Conservation (phyloP, 495 filamentous ascomycete genomes). For the Penicillium tannophilum region DNA sequence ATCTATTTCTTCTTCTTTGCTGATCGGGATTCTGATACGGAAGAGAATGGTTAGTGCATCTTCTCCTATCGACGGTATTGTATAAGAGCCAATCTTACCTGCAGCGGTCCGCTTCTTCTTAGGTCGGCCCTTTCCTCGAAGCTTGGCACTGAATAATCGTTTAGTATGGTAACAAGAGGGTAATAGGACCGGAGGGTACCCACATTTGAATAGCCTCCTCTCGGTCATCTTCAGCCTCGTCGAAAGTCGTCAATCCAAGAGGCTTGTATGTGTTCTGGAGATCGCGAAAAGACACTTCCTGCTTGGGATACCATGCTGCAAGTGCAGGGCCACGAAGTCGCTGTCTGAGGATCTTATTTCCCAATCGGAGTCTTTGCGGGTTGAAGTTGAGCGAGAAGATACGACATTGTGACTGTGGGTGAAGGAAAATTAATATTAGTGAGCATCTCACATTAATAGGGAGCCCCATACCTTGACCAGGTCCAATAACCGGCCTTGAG, state of each 20-base stretch:
- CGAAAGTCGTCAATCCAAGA: slow-evolving; percentile 62
- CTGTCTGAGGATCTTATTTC: slow-evolving; percentile 87
- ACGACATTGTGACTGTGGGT: slow-evolving; percentile 74
- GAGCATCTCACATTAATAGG: neutral
- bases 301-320: slow-evolving; percentile 83
- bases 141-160: slow-evolving; percentile 56
- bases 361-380: slow-evolving; percentile 73
- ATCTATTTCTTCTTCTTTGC: slow-evolving; percentile 49
- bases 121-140: slow-evolving; percentile 83
- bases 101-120: slow-evolving; percentile 81
- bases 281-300: slow-evolving; percentile 67
- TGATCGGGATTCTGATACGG: slow-evolving; percentile 37
- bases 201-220: slow-evolving; percentile 73
- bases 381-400: slow-evolving; percentile 93
- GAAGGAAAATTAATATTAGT: slow-evolving; percentile 4
- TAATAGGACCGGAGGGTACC: slow-evolving; percentile 13
- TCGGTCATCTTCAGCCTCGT: slow-evolving; percentile 78
- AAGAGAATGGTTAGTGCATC: slow-evolving; percentile 9
- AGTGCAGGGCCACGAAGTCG: slow-evolving; percentile 76
- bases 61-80: neutral
- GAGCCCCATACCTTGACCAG: slow-evolving; percentile 67
- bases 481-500: slow-evolving; percentile 71
- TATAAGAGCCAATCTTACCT: slow-evolving; percentile 48
- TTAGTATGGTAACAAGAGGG: neutral
- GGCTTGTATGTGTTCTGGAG: slow-evolving; percentile 55